Base-by-base conservation (phyloP, 352 stramenopile genomes). In the Labyrinthula sp. region DNA sequence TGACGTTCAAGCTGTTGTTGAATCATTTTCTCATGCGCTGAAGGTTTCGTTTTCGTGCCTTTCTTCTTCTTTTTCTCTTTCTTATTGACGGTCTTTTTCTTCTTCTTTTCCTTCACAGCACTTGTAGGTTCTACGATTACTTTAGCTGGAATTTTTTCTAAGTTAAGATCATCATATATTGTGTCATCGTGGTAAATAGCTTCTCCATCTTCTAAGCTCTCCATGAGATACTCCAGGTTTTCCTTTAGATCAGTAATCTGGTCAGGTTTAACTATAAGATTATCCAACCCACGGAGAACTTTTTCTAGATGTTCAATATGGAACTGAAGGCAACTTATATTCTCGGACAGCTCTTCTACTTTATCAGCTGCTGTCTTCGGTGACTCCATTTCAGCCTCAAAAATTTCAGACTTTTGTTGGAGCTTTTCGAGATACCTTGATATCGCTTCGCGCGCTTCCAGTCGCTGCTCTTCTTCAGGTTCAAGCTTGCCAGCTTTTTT, bases 201-300 rank as follows among this genome's bases (percentile, higher is more conserved):
- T 23, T 59, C 52, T 28, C 48, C 14, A 17, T 60, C 54, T 14
- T 6, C 3, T 27, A 56, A 49, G 38, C 38, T 59, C 47, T 95
- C 86, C 3, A 96, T 65, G 52, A 95, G 97, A 57, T 95, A 97
- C 12, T 95, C 84, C 8, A 98, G 65, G 60, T 95, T 83, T 28
- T 97, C 89, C 61, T 91, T 92, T 18, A 97, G 66, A 12, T 88
- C 71, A 47, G 96, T 81, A 10, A 97, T 77, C 24, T 77, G 57
- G 9, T 84, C 69, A 12, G 82, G 67, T 30, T 89, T 71, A 7
- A 97, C 64, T 10, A 73, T 67, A 54, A 92, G 79, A 62, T 96
- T 97, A 47, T 93, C 87, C 35, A 99, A 68, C 15, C 95, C 60
- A 25, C 86, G 76, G 31, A 92, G 92, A 60, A 99, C 93, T 58